Evolutionary conservation across 148 eudicot species (phyloP), one percentile per base, ranked within the genome.

Genomic region (Linanthus parryae): DNA sequence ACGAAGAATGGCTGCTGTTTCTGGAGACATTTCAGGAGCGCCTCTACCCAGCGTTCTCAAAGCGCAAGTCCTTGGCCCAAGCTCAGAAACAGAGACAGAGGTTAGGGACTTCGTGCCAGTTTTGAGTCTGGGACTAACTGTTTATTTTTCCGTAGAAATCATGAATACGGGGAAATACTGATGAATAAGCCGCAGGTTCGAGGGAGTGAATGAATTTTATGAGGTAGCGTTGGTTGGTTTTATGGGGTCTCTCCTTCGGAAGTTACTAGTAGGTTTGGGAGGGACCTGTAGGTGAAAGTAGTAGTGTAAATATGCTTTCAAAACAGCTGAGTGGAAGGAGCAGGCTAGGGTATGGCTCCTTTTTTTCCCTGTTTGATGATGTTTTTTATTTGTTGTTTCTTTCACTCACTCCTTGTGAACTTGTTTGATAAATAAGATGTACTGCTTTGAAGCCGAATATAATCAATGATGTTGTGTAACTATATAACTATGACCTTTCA

Each of bases 41-140:
- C 34, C 61, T 68, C 0, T 48, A 20, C 48, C 62, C 73, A 2
- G 67, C 73, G 12, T 44, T 61, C 21, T 53, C 33, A 8, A 49
- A 61, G 14, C 52, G 67, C 24, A 68, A 68, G 14, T 49, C 58
- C 2, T 22, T 16, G 8, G 44, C 37, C 19, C 9, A 41, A 6
- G 38, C 52, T 33, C 66, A 56, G 41, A 68, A 35, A 39, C 66
- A 59, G 58, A 56, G 12, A 26, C 58, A 41, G 24, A 68, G 72
- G 66, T 56, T 67, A 1, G 72, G 72, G 4, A 43, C 62, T 30
- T 67, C 72, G 15, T 67, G 71, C 59, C 65, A 67, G 66, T 67
- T 67, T 61, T 67, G 61, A 67, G 61, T 26, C 11, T 54, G 24
- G n/a, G 24, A 24, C 34, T 54, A 25, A 38, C n/a, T 14, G 22